These are phyloP conservation scores for Linnemannia exigua DNA, from an alignment of 192 early-diverging fungal genomes.

Conservation along the genomic window DNA sequence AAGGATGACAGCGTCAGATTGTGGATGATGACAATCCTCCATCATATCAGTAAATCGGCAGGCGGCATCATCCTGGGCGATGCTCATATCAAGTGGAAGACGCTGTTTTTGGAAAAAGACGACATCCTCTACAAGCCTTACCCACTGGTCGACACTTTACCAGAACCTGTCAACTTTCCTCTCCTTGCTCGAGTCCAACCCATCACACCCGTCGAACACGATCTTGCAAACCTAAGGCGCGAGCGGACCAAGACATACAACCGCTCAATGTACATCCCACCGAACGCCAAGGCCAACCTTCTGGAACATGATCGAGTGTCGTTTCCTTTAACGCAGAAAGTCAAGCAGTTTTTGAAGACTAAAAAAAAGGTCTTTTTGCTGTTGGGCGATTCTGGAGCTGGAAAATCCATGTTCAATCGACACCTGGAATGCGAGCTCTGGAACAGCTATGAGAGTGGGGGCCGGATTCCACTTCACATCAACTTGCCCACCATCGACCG, in stretches of 20 bases:
- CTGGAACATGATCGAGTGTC: background rate
- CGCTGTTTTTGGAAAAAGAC: background rate
- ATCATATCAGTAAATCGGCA: background rate
- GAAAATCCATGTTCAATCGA: background rate
- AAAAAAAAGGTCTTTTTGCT: background rate
- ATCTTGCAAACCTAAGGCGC: background rate
- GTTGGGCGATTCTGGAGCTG: background rate
- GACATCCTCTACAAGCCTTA: background rate
- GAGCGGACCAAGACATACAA: background rate
- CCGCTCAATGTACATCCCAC: background rate
- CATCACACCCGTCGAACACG: background rate
- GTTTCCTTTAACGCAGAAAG: background rate
- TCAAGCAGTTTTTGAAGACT: background rate
- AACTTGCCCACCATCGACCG: background rate
- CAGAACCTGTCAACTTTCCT: background rate
- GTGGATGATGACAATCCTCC: background rate
- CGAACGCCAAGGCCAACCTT: background rate
- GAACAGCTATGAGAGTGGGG: background rate
- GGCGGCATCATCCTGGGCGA: background rate
- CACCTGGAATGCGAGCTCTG: background rate
- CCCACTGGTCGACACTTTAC: background rate
- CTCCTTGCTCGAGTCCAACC: background rate
- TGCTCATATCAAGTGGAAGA: background rate
- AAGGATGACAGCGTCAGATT: background rate
- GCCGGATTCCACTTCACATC: background rate